These are phyloP conservation scores for Gossypium gossypioides DNA, from an alignment of 441 rosid species.

Conservation along the genomic window DNA sequence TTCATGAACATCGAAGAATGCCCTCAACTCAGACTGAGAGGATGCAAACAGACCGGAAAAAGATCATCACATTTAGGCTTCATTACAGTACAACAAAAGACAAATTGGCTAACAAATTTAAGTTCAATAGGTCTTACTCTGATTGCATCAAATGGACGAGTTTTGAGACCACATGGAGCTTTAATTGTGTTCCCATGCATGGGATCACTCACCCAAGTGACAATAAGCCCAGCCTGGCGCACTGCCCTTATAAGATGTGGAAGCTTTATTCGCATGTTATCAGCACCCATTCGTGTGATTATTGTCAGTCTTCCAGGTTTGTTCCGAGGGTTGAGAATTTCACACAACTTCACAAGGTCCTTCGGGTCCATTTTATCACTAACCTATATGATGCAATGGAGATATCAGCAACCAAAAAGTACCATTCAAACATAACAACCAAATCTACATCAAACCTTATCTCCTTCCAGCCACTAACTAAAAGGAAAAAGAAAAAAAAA, in stretches of 20 bases:
- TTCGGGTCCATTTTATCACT: slow-evolving; percentile 52
- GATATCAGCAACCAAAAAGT: slow-evolving; percentile 3
- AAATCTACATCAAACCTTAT: neutral
- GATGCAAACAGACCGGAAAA: neutral
- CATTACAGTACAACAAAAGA: neutral
- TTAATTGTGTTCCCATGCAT: slow-evolving; percentile 51
- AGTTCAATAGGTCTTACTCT: slow-evolving; percentile 23
- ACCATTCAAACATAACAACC: neutral
- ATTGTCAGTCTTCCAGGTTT: slow-evolving; percentile 42
- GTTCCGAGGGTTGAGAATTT: slow-evolving; percentile 40
- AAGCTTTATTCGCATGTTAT: slow-evolving; percentile 42
- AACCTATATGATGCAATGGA: slow-evolving; percentile 24
- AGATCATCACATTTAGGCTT: neutral
- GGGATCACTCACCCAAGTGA: slow-evolving; percentile 51
- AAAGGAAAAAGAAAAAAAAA: neutral
- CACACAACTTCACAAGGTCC: slow-evolving; percentile 39
- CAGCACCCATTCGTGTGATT: slow-evolving; percentile 46
- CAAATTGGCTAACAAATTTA: neutral
- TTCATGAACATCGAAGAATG: slow-evolving; percentile 8
- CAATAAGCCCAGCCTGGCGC: slow-evolving; percentile 37
- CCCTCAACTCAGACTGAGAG: slow-evolving; percentile 12
- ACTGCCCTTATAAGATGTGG: slow-evolving; percentile 40
- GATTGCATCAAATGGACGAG: slow-evolving; percentile 44
- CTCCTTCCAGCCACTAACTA: neutral
- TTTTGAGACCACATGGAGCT: slow-evolving; percentile 50